Evolutionary conservation across 352 stramenopile species (phyloP).

Genomic region (Globisporangium heterothallicum): DNA sequence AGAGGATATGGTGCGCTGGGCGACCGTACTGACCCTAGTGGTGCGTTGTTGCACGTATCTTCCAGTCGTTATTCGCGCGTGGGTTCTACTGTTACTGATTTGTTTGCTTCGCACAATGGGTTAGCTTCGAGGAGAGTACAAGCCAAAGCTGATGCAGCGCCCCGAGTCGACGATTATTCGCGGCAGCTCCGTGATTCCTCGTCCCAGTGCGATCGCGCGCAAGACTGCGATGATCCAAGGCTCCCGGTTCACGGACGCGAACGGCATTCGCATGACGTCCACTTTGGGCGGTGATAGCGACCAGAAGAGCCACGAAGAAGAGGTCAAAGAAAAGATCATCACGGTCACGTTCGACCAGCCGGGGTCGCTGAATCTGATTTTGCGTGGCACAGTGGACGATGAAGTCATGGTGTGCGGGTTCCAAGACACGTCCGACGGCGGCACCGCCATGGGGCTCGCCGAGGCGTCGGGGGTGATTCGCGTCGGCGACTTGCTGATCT

Average conservation of each 20-base stretch:
- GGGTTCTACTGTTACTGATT: background rate
- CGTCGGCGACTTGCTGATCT: conserved; percentile 78
- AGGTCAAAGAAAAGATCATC: conserved; percentile 85
- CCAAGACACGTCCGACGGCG: conserved; percentile 29
- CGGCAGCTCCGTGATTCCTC: conserved; percentile 76
- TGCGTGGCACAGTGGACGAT: conserved; percentile 82
- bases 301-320: conserved; percentile 54
- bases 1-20: conserved; percentile 88
- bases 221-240: conserved; percentile 62
- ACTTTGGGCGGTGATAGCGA: conserved; percentile 37
- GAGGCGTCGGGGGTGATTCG: conserved; percentile 73
- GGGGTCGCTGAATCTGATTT: conserved; percentile 58
- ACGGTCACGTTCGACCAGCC: conserved; percentile 84
- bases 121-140: conserved; percentile 83
- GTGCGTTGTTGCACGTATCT: conserved; percentile 21
- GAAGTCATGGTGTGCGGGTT: conserved; percentile 88
- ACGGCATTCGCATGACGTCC: conserved; percentile 73
- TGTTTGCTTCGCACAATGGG: too few species aligned
- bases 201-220: conserved; percentile 54
- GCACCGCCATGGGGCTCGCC: conserved; percentile 35
- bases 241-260: conserved; percentile 75
- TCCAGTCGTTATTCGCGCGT: background rate
- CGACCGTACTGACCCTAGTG: conserved; percentile 81
- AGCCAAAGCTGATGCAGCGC: conserved; percentile 85
- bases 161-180: conserved; percentile 85